phyloP scores from a whole-genome alignment of 2,329 filamentous ascomycete species.

The Fusarium secorum region DNA sequence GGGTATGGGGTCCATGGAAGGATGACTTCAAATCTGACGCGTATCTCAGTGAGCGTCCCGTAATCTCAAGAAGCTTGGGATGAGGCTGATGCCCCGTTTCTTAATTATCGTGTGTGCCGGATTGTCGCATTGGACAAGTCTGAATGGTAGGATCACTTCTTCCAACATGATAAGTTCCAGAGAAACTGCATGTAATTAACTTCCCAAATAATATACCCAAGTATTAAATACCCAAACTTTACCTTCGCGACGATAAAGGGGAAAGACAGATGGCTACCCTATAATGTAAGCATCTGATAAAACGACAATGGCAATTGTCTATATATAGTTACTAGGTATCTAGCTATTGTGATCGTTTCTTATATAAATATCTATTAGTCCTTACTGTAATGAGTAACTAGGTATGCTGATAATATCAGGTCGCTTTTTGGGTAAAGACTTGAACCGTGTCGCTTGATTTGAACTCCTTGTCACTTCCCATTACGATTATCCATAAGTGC shows the following conservation, averaged over 20 bases:
- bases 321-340: not conserved
- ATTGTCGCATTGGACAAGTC: not conserved
- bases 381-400: not conserved
- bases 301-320: not conserved
- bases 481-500: not conserved
- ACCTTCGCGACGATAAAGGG: not conserved
- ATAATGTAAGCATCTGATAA: not conserved
- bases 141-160: not conserved
- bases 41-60: not conserved
- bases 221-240: not conserved
- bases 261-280: not conserved
- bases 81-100: not conserved
- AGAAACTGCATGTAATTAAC: not conserved
- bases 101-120: not conserved
- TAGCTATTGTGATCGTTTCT: not conserved
- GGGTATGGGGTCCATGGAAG: not conserved
- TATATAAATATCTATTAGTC: not conserved
- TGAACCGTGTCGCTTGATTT: not conserved
- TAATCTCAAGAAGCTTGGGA: not conserved
- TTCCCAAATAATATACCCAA: too few species aligned
- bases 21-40: not conserved
- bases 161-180: not conserved
- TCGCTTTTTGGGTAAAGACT: not conserved
- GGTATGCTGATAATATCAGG: not conserved
- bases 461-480: not conserved